phyloP scores from a whole-genome alignment of 2,329 filamentous ascomycete genomes.

The Aspergillus flavus region DNA sequence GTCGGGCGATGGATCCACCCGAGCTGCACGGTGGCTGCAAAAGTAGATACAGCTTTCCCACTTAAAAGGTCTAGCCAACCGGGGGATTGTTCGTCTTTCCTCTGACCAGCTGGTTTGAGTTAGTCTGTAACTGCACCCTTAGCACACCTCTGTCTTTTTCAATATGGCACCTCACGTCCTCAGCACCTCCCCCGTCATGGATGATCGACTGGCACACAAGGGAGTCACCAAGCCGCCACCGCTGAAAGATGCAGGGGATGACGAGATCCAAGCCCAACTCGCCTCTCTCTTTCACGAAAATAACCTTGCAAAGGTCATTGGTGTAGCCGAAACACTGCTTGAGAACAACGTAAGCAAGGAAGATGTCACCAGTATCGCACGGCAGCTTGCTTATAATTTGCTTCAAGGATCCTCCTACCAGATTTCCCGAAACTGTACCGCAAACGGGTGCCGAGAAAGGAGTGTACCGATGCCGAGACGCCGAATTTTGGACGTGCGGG shows the following conservation, averaged over 20 bases:
- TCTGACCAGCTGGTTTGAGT: not conserved
- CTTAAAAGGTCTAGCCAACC: not conserved
- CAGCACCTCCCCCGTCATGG: not conserved
- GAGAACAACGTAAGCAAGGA: not conserved
- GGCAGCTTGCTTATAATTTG: not conserved
- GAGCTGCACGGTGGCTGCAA: not conserved
- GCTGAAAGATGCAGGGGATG: not conserved
- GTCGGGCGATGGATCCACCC: not conserved
- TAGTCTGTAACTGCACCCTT: not conserved
- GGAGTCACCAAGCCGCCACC: not conserved
- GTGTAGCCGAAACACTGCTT: not conserved
- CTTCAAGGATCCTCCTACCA: not conserved
- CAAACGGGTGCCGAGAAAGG: not conserved
- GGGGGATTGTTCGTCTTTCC: not conserved
- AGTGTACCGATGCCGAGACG: not conserved
- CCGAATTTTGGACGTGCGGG: not conserved
- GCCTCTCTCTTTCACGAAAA: not conserved
- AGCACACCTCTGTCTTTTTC: not conserved
- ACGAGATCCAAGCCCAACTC: not conserved
- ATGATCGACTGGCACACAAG: not conserved
- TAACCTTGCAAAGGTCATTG: not conserved
- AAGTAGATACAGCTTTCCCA: not conserved
- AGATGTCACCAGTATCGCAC: too few relatives aligned
- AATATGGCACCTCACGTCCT: not conserved
- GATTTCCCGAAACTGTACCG: not conserved